These are phyloP conservation scores for Dryas alaskensis DNA, from an alignment of 306 rosid species.

Conservation along the genomic window DNA sequence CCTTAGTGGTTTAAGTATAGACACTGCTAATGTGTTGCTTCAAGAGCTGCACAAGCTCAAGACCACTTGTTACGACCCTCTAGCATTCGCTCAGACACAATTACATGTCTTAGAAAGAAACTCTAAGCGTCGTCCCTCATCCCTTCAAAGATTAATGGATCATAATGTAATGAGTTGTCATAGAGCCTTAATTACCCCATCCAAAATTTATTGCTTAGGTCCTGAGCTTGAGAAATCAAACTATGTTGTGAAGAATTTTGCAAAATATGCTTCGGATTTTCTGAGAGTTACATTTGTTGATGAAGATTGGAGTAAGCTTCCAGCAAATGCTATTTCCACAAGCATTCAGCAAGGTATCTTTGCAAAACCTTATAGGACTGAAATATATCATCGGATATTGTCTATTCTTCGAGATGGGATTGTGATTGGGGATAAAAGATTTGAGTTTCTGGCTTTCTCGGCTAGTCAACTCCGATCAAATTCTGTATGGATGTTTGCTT, in stretches of 20 bases:
- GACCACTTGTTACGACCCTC: conserved; percentile 68
- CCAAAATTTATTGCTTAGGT: conserved; percentile 81
- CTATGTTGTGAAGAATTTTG: conserved; percentile 81
- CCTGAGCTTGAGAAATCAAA: conserved; percentile 94
- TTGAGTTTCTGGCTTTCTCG: conserved; percentile 91
- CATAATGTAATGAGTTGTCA: conserved; percentile 84
- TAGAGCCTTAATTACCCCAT: conserved; percentile 79
- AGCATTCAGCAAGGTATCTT: conserved; percentile 52
- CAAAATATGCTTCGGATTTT: conserved; percentile 69
- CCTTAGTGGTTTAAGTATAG: conserved; percentile 49
- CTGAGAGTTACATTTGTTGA: conserved; percentile 91
- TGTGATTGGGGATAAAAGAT: conserved; percentile 71
- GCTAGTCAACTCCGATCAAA: conserved; percentile 92
- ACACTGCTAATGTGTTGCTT: conserved; percentile 50
- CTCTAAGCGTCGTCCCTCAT: conserved; percentile 28
- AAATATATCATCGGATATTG: conserved; percentile 63
- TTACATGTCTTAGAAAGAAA: conserved; percentile 43
- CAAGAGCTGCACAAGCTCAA: conserved; percentile 68
- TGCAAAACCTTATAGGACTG: conserved; percentile 60
- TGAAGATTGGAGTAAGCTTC: conserved; percentile 91
- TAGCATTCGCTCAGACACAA: conserved; percentile 48
- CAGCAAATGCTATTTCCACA: conserved; percentile 56
- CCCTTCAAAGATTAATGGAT: conserved; percentile 41
- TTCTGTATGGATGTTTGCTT: conserved; percentile 97
- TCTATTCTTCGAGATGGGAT: conserved; percentile 77